These are phyloP conservation scores for Tetrahymena malaccensis DNA, from an alignment of 73 alveolate species.

Conservation along the genomic window DNA sequence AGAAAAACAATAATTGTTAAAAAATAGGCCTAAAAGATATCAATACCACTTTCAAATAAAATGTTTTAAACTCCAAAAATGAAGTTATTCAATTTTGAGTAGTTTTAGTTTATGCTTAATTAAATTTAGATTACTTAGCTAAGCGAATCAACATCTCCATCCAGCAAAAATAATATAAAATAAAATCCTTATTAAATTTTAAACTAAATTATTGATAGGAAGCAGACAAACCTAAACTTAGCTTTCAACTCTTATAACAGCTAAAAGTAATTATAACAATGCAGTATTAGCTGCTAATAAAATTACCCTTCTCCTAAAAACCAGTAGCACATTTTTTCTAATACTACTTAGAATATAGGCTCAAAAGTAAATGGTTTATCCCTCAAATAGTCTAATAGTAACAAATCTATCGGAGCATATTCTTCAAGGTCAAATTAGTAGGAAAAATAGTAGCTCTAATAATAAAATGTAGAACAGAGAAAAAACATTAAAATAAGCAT, in stretches of 20 bases:
- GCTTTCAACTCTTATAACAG: background rate
- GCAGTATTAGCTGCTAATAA: background rate
- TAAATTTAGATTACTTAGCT: background rate
- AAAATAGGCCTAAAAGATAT: background rate
- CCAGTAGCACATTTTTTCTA: background rate
- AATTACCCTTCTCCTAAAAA: background rate
- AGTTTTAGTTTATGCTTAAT: background rate
- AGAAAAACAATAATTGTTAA: background rate
- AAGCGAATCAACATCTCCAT: background rate
- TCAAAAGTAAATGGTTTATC: background rate
- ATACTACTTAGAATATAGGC: background rate
- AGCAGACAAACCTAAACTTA: background rate
- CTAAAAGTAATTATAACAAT: background rate
- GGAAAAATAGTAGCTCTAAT: background rate
- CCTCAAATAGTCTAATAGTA: background rate
- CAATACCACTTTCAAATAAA: background rate
- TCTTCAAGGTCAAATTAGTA: background rate
- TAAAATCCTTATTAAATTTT: background rate
- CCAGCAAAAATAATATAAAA: background rate
- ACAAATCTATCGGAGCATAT: background rate
- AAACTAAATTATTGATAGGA: background rate
- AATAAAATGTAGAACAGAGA: background rate
- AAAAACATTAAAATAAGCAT: background rate
- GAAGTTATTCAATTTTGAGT: background rate
- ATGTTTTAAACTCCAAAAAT: background rate